Base-by-base conservation (phyloP, 73 alveolate species). In the Symbiodinium natans region DNA sequence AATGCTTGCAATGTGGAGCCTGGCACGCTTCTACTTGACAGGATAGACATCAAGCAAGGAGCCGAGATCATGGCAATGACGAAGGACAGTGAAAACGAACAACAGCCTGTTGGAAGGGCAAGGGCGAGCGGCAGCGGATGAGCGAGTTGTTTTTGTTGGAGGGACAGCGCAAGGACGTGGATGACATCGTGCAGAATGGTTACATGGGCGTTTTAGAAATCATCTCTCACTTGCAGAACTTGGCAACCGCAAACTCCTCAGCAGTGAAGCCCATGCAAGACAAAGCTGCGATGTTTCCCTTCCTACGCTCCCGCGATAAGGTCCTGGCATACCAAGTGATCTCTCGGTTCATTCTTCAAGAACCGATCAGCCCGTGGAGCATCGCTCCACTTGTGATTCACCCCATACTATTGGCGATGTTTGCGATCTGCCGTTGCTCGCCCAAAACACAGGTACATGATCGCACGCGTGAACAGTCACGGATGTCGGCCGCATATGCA, bases 351-450 rank as follows among this genome's bases (percentile, higher is more conserved):
- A 54, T 87, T 39, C 94, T 87, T 11, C 94, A 87, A 87, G 94
- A 87, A 52, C 94, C 94, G 41, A 87, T 87, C 94, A 87, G 94
- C 84, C 94, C 94, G 27, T 87, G 94, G 94, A 87, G 94, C 59
- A 87, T 87, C 27, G 94, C 94, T 29, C 94, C 94, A 33, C 41
- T 87, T 25, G 63, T 54, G 39, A 82, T 87, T 10, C 94, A 87
- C 38, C 94, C 94, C 33, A 87, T 34, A 9, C 68, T 87, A 27
- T 59, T 87, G 39, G 84, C 94, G 17, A 43, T 87, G 59, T 87
- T 87, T 87, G 94, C 84, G n/a, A 27, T 87, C 54, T 87, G 94
- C 68, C 94, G 94, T 10, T 39, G 31, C 94, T 59, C 31, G 63
- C 52, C 82, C 83, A 71, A n/a, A 71, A 33, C 42, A 83, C 39